These are phyloP conservation scores for Calonectria leucothoes DNA, from an alignment of 2,329 filamentous ascomycete genomes.

Conservation along the genomic window DNA sequence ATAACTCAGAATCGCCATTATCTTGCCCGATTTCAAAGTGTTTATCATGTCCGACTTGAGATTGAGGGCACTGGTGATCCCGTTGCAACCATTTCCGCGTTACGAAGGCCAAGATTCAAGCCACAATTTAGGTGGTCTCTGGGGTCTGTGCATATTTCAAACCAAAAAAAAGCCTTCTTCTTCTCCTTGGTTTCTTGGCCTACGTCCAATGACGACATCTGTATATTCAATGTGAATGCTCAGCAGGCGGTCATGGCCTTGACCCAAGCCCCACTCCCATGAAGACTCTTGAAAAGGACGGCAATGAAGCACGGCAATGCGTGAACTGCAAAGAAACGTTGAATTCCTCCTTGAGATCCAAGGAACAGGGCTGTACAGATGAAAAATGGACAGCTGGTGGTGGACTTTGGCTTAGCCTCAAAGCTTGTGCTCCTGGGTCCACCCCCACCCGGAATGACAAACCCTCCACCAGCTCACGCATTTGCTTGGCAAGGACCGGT, in stretches of 20 bases:
- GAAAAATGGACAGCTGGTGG: not conserved
- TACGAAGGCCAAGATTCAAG: no score
- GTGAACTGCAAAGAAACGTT: not conserved
- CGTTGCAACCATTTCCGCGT: no score
- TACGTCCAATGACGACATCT: not conserved
- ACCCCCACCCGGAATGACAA: not conserved
- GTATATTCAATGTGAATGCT: no score
- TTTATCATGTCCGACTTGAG: no score
- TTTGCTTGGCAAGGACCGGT: not conserved
- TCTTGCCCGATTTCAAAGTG: no score
- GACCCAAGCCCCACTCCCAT: not conserved
- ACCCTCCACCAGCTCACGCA: not conserved
- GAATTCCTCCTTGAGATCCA: not conserved
- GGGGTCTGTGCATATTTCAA: no score
- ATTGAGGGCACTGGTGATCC: no score
- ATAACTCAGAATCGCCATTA: no score
- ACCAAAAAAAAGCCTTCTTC: no score
- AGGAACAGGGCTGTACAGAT: not conserved
- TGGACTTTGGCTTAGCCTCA: not conserved
- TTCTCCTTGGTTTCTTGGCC: no score
- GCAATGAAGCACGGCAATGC: not conserved
- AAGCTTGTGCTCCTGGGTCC: not conserved
- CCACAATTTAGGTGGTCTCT: no score
- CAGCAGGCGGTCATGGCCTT: no score
- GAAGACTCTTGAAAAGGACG: not conserved